phyloP scores from a whole-genome alignment of 352 stramenopile genomes.

The Phytophthora aleatoria region DNA sequence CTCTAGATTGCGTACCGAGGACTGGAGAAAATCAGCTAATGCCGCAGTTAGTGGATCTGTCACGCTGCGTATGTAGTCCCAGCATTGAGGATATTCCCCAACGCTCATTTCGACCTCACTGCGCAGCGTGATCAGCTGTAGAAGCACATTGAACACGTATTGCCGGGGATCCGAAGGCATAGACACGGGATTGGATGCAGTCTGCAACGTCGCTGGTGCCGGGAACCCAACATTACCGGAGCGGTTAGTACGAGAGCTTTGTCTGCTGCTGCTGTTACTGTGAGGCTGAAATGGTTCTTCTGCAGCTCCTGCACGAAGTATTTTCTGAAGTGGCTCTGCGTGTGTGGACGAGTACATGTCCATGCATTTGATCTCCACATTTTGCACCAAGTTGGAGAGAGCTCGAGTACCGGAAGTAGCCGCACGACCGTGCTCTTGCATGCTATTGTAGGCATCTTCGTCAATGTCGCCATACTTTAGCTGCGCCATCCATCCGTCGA shows the following conservation, averaged over 20 bases:
- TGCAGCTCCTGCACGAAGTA: constrained; percentile 48
- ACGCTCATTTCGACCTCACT: constrained; percentile 76
- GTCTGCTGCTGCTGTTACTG: constrained; percentile 23
- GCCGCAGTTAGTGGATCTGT: constrained; percentile 57
- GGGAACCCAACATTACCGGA: constrained; percentile 30
- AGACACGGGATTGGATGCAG: constrained; percentile 14
- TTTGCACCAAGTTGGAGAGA: constrained; percentile 47
- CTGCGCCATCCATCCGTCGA: constrained; percentile 54
- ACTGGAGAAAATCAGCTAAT: constrained; percentile 51
- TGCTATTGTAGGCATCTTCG: constrained; percentile 16
- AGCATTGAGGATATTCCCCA: constrained; percentile 56
- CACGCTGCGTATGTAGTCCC: constrained; percentile 57
- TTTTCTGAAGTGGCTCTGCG: constrained; percentile 48
- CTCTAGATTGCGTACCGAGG: constrained; percentile 40
- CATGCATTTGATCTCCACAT: constrained; percentile 62
- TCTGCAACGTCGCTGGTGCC: constrained; percentile 14
- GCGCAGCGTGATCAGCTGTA: constrained; percentile 76
- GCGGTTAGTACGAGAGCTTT: constrained; percentile 39
- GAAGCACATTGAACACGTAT: constrained; percentile 83
- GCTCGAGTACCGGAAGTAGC: constrained; percentile 26
- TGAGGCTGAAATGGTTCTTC: constrained; percentile 50
- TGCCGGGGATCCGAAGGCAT: constrained; percentile 65
- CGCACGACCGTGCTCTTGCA: constrained; percentile 29
- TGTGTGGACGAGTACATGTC: constrained; percentile 66
- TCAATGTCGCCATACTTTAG: constrained; percentile 37